phyloP scores from a whole-genome alignment of 345 rosid genomes.

The Aquilaria sinensis region DNA sequence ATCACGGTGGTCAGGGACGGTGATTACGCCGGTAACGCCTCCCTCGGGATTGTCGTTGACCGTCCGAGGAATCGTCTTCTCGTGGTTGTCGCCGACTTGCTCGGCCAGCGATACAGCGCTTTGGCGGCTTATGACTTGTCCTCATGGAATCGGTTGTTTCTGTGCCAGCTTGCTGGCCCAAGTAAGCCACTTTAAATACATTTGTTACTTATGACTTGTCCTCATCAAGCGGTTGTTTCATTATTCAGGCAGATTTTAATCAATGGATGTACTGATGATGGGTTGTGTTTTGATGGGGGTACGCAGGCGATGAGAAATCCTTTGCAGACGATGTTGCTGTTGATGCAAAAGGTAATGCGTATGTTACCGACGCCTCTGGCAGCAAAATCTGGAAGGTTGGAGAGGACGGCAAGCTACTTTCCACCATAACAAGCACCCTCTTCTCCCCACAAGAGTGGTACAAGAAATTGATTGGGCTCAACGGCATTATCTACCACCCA shows the following conservation, averaged over 20 bases:
- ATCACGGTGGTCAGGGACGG: constrained; percentile 49
- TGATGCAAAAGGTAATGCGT: constrained; percentile 67
- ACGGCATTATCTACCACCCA: constrained; percentile 84
- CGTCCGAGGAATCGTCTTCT: constrained; percentile 62
- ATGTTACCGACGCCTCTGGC: constrained; percentile 59
- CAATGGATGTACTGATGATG: no score
- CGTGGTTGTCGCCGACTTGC: constrained; percentile 54
- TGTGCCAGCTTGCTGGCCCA: constrained; percentile 50
- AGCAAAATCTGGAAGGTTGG: constrained; percentile 78
- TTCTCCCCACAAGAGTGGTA: constrained; percentile 67
- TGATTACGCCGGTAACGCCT: constrained; percentile 64
- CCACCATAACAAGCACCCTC: constrained; percentile 46
- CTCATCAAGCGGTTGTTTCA: no score
- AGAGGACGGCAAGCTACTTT: constrained; percentile 45
- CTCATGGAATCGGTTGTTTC: constrained; percentile 72
- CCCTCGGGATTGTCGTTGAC: constrained; percentile 65
- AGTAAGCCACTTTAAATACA: constrained; percentile 26
- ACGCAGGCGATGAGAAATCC: constrained; percentile 53
- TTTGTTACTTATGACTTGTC: no score
- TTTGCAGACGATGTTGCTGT: constrained; percentile 82
- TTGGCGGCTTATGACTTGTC: constrained; percentile 86
- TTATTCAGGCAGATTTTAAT: no score
- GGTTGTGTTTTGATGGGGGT: no score
- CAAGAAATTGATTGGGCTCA: constrained; percentile 52
- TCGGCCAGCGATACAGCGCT: constrained; percentile 52